These are phyloP conservation scores for Ananas comosus DNA, from an alignment of 176 grass and related monocot genomes.

Conservation along the genomic window DNA sequence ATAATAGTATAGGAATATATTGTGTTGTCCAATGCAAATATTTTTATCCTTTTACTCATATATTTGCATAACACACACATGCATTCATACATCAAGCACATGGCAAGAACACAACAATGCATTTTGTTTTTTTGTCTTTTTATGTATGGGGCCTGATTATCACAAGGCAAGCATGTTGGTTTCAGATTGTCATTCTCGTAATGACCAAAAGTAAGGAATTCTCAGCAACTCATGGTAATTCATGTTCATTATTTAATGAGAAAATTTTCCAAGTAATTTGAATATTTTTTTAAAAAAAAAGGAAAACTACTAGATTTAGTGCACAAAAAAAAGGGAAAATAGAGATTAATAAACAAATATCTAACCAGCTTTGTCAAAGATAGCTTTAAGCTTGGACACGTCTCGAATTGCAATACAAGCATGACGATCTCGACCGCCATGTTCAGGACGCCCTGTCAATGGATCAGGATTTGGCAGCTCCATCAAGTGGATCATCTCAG, in stretches of 20 bases:
- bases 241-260: background rate
- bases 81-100: no score
- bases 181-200: background rate
- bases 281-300: background rate
- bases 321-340: background rate
- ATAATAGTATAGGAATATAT: no score
- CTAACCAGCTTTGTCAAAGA: conserved; percentile 90
- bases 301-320: background rate
- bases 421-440: conserved; percentile 86
- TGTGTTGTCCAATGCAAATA: no score
- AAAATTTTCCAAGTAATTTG: background rate
- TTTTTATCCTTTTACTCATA: no score
- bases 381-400: conserved; percentile 76
- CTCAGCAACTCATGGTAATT: background rate
- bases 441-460: conserved; percentile 79
- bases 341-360: background rate
- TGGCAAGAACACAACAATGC: no score
- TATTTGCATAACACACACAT: no score
- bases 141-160: no score
- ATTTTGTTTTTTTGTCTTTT: no score
- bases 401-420: conserved; percentile 84
- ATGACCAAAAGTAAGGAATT: background rate
- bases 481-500: conserved; percentile 90
- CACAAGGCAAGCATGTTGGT: background rate
- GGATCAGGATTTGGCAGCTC: conserved; percentile 87